Percentiles rank a stretch among this genome's conserved stretches.
These are phyloP conservation scores for Lactifluus pinguis DNA, from an alignment of 768 basidiomycete species.

Conservation along the genomic window DNA sequence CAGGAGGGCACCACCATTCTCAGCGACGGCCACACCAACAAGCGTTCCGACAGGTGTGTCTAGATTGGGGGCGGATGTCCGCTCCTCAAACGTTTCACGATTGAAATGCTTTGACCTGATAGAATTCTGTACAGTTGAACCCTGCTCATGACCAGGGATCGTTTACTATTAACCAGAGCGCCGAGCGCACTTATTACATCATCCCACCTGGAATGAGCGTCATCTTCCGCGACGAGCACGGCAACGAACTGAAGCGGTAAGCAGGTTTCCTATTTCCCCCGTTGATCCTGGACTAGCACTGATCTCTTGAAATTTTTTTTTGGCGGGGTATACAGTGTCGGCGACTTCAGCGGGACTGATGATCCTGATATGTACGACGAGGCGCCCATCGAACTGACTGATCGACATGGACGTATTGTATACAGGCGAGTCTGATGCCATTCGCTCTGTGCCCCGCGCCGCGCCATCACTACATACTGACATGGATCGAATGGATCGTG, in stretches of 20 bases:
- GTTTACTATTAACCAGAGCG: neutral
- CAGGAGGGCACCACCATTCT: neutral
- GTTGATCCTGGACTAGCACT: neutral
- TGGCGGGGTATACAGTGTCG: conserved; percentile 6
- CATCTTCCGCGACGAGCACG: conserved; percentile 18
- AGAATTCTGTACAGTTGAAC: neutral
- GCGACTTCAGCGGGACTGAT: conserved; percentile 12
- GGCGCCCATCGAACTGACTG: conserved; percentile 16
- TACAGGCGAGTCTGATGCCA: conserved; percentile 8
- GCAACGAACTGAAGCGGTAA: conserved; percentile 17
- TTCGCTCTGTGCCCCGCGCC: neutral
- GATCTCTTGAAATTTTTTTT: neutral
- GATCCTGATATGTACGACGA: conserved; percentile 11
- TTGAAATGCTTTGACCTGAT: neutral
- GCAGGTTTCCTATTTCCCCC: neutral
- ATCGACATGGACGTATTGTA: conserved; percentile 12
- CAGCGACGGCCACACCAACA: conserved; percentile 5
- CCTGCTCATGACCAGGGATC: neutral
- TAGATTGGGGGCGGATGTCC: neutral
- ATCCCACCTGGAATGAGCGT: conserved; percentile 20
- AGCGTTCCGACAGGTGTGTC: conserved; percentile 7
- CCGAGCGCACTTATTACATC: conserved; percentile 18
- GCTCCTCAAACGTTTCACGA: neutral
- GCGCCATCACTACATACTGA: neutral
- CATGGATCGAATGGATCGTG: neutral